Conservation (phyloP, 2,329 filamentous ascomycete species). For the Fusarium sp. region DNA sequence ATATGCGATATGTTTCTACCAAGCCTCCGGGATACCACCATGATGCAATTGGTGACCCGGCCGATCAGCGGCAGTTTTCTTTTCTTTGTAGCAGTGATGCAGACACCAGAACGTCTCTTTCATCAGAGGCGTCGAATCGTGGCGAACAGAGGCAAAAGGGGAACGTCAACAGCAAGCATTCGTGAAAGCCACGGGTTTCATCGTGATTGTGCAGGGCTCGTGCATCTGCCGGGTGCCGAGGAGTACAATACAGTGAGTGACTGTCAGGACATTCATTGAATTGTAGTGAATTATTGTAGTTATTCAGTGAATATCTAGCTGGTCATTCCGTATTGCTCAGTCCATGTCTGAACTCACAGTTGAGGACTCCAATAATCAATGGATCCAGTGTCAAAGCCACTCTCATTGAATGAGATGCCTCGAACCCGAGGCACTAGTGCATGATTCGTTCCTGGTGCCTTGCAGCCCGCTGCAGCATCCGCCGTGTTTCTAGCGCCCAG, state of each 20-base stretch:
- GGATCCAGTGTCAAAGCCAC: conserved; percentile 3
- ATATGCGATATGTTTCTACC: conserved; percentile 19
- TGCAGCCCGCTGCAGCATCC: conserved; percentile 23
- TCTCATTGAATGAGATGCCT: conserved; percentile 13
- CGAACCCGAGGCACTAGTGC: conserved; percentile 11
- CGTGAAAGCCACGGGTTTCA: conserved; percentile 27
- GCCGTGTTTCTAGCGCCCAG: conserved; percentile 32
- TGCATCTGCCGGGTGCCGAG: conserved; percentile 28
- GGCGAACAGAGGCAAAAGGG: conserved; percentile 7
- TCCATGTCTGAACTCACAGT: neutral
- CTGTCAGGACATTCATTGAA: neutral
- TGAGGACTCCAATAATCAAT: conserved; percentile 19
- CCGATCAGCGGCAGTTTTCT: conserved; percentile 19
- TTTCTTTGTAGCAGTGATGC: conserved; percentile 10
- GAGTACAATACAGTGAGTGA: neutral
- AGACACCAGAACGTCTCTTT: conserved; percentile 5
- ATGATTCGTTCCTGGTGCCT: conserved; percentile 41
- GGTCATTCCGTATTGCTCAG: neutral
- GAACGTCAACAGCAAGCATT: conserved; percentile 12
- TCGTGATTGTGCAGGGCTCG: conserved; percentile 14
- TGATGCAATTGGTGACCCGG: conserved; percentile 23
- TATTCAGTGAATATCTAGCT: conserved; percentile 3
- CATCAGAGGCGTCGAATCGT: conserved; percentile 20
- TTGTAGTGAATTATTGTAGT: neutral
- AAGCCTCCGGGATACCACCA: conserved; percentile 9